A percentile compares a stretch with the other conserved stretches of the same genome.
Conservation (phyloP, 331 rosid species). For the Ulmus americana region DNA sequence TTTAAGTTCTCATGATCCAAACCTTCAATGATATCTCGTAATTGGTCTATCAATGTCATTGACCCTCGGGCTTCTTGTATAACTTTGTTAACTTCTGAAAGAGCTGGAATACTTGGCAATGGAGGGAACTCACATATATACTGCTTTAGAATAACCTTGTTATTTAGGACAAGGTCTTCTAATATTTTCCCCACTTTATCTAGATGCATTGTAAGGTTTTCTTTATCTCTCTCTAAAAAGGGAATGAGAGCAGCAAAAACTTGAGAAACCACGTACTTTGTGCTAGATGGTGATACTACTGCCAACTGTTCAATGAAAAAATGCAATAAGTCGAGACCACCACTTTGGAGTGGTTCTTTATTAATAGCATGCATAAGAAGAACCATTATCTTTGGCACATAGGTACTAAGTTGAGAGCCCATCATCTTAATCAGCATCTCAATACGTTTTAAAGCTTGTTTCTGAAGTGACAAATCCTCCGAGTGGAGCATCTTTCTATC, state of each 20-base stretch:
- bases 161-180: conserved; percentile 73
- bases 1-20: conserved; percentile 89
- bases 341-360: conserved; percentile 63
- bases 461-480: conserved; percentile 57
- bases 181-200: conserved; percentile 67
- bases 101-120: conserved; percentile 68
- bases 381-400: conserved; percentile 88
- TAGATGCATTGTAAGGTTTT: conserved; percentile 56
- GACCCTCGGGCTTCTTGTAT: conserved; percentile 86
- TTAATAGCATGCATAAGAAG: conserved; percentile 87
- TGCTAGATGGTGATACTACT: conserved; percentile 73
- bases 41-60: conserved; percentile 70
- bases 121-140: conserved; percentile 78
- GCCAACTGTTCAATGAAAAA: conserved; percentile 75
- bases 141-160: conserved; percentile 55
- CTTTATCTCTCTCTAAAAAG: conserved; percentile 73
- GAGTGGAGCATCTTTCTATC: conserved; percentile 94
- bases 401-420: conserved; percentile 85
- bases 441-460: conserved; percentile 78
- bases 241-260: conserved; percentile 95
- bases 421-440: conserved; percentile 86
- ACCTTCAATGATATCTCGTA: conserved; percentile 70
- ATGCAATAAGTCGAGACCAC: conserved; percentile 77
- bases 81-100: conserved; percentile 67
- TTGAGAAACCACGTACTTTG: conserved; percentile 82